These are phyloP conservation scores for Opeltia flavorubescens DNA, from an alignment of 495 filamentous ascomycete species.

Conservation along the genomic window DNA sequence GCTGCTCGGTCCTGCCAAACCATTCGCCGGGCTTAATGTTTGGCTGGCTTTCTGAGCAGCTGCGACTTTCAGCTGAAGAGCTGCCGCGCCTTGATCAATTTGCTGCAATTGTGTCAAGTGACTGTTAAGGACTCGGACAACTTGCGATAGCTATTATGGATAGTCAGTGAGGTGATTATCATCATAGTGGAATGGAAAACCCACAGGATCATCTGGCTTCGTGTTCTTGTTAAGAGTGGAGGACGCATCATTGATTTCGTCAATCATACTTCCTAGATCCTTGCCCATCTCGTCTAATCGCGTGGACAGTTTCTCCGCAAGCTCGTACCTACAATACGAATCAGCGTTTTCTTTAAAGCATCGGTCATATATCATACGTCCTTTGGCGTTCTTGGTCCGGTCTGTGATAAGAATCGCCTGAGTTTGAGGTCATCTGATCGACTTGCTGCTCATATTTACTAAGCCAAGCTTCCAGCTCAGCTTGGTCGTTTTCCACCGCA, in stretches of 20 bases:
- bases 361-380: constrained; percentile 45
- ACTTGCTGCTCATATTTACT: constrained; percentile 84
- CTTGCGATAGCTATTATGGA: constrained; percentile 60
- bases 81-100: constrained; percentile 75
- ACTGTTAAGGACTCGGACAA: constrained; percentile 84
- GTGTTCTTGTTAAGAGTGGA: constrained; percentile 71
- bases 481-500: constrained; percentile 80
- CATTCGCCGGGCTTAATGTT: constrained; percentile 45
- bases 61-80: constrained; percentile 61
- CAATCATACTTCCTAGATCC: constrained; percentile 86
- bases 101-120: constrained; percentile 79
- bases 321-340: constrained; percentile 45
- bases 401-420: constrained; percentile 58
- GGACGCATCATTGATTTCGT: constrained; percentile 86
- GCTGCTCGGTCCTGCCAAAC: constrained; percentile 39
- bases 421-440: constrained; percentile 64
- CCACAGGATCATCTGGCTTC: constrained; percentile 83
- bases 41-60: constrained; percentile 64
- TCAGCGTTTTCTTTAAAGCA: neutral
- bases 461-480: constrained; percentile 69
- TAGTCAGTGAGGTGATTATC: neutral
- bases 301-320: constrained; percentile 82
- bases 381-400: constrained; percentile 89
- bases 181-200: constrained; percentile 22
- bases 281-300: constrained; percentile 80